A percentile compares a stretch with the other conserved stretches of the same genome.
Evolutionary conservation across 2,329 filamentous ascomycete genomes (phyloP).

Genomic region (Neofusicoccum sp.): DNA sequence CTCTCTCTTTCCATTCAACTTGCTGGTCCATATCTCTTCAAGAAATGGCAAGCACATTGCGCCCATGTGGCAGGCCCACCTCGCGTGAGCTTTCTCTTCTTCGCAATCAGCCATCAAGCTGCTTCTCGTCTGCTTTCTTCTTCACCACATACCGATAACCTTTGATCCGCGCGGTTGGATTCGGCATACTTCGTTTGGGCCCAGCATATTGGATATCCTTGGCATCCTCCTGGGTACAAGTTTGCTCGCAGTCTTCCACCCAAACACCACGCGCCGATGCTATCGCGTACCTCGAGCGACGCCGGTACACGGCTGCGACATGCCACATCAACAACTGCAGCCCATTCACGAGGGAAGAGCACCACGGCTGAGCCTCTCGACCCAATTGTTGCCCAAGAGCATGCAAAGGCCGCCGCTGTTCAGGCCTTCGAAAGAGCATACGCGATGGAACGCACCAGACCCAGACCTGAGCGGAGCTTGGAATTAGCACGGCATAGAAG

Average conservation of each 20-base stretch:
- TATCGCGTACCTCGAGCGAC: slow-evolving; percentile 36
- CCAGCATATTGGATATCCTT: slow-evolving; percentile 11
- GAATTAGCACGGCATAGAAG: slow-evolving; percentile 30
- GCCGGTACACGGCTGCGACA: slow-evolving; percentile 36
- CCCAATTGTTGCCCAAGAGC: slow-evolving; percentile 31
- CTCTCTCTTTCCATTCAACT: background rate
- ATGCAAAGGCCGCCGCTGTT: slow-evolving; percentile 39
- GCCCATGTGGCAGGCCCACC: background rate
- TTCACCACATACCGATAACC: background rate
- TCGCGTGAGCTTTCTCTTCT: background rate
- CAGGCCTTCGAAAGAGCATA: slow-evolving; percentile 36
- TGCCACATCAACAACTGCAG: slow-evolving; percentile 36
- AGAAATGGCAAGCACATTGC: background rate
- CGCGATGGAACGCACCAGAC: slow-evolving; percentile 23
- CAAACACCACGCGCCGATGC: slow-evolving; percentile 26
- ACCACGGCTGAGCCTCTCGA: slow-evolving; percentile 26
- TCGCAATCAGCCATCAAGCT: background rate
- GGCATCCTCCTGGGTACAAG: background rate
- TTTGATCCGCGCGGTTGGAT: background rate
- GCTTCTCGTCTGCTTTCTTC: background rate
- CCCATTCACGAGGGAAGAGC: slow-evolving; percentile 24
- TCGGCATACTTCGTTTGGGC: slow-evolving; percentile 3
- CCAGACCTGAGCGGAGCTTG: slow-evolving; percentile 20
- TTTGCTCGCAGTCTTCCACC: background rate
- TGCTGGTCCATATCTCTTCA: background rate